Conservation (phyloP, 768 basidiomycete species). For the Clavaria fumosa region DNA sequence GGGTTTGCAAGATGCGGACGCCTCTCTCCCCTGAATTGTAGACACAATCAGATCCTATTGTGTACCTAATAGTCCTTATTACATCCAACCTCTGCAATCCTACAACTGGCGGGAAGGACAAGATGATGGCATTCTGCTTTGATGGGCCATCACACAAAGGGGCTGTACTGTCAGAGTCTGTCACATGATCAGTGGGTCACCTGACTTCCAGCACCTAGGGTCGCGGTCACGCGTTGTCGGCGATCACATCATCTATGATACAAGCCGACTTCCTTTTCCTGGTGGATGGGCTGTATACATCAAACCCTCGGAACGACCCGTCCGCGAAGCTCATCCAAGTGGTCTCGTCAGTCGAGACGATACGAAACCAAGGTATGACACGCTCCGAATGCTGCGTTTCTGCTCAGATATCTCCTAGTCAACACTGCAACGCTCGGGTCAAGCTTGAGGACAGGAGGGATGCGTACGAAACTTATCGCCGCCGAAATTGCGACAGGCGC, state of each 20-base stretch:
- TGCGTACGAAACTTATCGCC: slow-evolving; percentile 98
- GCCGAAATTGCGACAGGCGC: slow-evolving; percentile 95
- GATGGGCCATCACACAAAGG: no score
- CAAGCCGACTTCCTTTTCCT: slow-evolving; percentile 96
- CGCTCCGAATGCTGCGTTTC: neutral
- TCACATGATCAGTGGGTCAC: no score
- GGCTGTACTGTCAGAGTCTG: no score
- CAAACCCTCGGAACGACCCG: slow-evolving; percentile 88
- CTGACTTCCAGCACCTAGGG: no score
- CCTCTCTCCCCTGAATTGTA: no score
- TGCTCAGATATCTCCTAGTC: slow-evolving; percentile 31
- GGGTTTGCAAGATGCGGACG: no score
- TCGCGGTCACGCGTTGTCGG: slow-evolving; percentile 96
- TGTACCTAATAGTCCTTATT: no score
- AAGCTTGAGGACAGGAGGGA: slow-evolving; percentile 90
- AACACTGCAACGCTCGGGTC: slow-evolving; percentile 88
- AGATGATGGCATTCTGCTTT: no score
- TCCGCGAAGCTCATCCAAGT: slow-evolving; percentile 64
- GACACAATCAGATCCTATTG: no score
- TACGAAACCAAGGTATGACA: slow-evolving; percentile 60
- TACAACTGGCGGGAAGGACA: no score
- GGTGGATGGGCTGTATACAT: slow-evolving; percentile 88
- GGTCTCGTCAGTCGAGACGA: slow-evolving; percentile 69
- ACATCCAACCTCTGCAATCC: no score
- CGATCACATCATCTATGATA: slow-evolving; percentile 94